These are phyloP conservation scores for Raddia distichophylla DNA, from an alignment of 176 grass and related monocot genomes.

Conservation along the genomic window DNA sequence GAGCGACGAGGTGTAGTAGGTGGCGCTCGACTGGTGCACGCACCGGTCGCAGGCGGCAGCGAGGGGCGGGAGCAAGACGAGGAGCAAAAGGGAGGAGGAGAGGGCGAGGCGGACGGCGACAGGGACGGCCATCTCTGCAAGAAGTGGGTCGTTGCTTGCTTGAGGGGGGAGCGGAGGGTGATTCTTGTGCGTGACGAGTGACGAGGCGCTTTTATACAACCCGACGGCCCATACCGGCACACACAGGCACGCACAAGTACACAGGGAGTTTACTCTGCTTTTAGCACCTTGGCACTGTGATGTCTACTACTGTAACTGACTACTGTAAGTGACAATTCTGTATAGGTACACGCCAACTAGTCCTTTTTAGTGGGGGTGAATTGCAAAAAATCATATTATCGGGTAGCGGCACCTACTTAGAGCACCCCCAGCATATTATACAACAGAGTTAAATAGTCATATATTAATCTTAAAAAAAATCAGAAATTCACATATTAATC, in stretches of 20 bases:
- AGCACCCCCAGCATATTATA: too few relatives aligned
- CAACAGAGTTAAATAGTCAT: too few relatives aligned
- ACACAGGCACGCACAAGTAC: not conserved
- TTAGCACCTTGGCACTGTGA: not conserved
- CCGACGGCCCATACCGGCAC: not conserved
- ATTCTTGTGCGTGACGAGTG: constrained; percentile 40
- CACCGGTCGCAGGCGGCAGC: constrained; percentile 76
- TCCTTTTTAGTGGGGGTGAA: too few relatives aligned
- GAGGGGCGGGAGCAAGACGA: constrained; percentile 38
- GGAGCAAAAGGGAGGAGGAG: not conserved
- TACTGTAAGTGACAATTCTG: not conserved
- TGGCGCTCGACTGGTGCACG: constrained; percentile 55
- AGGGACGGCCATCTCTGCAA: constrained; percentile 39
- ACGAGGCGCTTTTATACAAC: constrained; percentile 42
- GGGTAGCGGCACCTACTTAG: too few relatives aligned
- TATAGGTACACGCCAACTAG: not conserved
- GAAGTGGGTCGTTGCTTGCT: not conserved
- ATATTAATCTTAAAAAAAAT: too few relatives aligned
- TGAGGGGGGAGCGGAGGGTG: not conserved
- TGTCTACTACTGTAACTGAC: not conserved
- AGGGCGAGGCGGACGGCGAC: constrained; percentile 37
- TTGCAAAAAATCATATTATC: too few relatives aligned
- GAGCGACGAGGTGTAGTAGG: constrained; percentile 54
- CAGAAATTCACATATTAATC: too few relatives aligned
- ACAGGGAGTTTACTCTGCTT: not conserved